A percentile compares a stretch with the other conserved stretches of the same genome.
phyloP scores from a whole-genome alignment of 202 grass and related monocot genomes.

The Dendrocalamus latiflorus region DNA sequence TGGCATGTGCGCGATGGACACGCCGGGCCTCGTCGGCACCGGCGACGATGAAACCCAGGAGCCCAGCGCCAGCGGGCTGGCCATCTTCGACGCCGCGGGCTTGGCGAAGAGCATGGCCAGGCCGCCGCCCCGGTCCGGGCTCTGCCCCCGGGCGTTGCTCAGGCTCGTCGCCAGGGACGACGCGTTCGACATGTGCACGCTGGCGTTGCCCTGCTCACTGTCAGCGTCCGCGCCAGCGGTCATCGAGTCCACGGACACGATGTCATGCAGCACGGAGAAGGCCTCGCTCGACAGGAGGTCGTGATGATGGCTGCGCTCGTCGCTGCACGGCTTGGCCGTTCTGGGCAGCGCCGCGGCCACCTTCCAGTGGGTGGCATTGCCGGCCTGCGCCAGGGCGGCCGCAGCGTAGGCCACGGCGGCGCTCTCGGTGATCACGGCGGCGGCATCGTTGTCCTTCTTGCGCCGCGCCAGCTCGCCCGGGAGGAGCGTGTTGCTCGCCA shows the following conservation, averaged over 20 bases:
- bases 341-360: not conserved
- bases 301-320: not conserved
- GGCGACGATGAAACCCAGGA: conserved; percentile 48
- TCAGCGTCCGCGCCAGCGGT: not conserved
- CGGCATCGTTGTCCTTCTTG: conserved; percentile 4
- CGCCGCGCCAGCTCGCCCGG: conserved; percentile 54
- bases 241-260: conserved; percentile 21
- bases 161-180: conserved; percentile 40
- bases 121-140: conserved; percentile 43
- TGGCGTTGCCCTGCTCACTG: not conserved
- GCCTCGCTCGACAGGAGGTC: conserved; percentile 29
- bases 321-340: not conserved
- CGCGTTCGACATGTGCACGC: conserved; percentile 35
- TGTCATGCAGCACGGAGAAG: conserved; percentile 39
- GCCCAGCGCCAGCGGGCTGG: conserved; percentile 24
- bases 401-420: not conserved
- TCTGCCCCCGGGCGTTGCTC: conserved; percentile 54
- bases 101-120: conserved; percentile 70
- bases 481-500: conserved; percentile 73
- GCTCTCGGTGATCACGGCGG: too few relatives aligned
- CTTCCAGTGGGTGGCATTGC: conserved; percentile 14
- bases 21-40: conserved; percentile 24
- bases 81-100: conserved; percentile 31
- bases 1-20: conserved; percentile 71
- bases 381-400: conserved; percentile 20